Evolutionary conservation across 352 stramenopile species (phyloP).

Genomic region (Phytophthora nicotianae): DNA sequence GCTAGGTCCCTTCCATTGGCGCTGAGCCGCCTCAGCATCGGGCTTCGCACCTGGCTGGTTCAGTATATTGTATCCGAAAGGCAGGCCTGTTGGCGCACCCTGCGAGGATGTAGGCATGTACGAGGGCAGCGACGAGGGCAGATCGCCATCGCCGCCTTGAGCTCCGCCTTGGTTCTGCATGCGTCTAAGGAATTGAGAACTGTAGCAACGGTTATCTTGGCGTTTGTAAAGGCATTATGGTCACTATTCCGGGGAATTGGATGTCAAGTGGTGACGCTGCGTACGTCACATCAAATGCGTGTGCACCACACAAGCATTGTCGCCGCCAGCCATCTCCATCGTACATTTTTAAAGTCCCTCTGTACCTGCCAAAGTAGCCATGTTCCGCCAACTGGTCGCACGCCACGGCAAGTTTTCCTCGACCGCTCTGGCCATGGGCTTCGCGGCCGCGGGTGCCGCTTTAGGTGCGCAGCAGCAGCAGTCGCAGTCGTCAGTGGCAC

Average conservation of each 20-base stretch:
- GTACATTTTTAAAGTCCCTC: constrained; percentile 29
- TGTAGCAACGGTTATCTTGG: background rate
- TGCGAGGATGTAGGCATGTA: constrained; percentile 58
- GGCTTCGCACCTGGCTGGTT: constrained; percentile 32
- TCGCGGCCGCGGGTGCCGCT: constrained; percentile 45
- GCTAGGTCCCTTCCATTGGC: constrained; percentile 63
- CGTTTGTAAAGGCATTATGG: constrained; percentile 4
- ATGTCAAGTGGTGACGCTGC: background rate
- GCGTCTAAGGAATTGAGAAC: background rate
- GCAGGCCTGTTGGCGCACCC: constrained; percentile 13
- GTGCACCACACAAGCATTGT: constrained; percentile 7
- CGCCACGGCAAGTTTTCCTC: constrained; percentile 56
- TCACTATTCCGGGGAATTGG: constrained; percentile 1
- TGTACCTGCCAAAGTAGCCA: constrained; percentile 20
- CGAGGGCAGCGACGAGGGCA: constrained; percentile 76
- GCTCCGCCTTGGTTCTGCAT: constrained; percentile 32
- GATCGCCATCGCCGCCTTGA: constrained; percentile 47
- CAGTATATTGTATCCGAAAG: constrained; percentile 45
- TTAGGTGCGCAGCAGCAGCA: constrained; percentile 46
- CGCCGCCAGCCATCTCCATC: constrained; percentile 5
- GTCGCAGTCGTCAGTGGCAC: constrained; percentile 31
- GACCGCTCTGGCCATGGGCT: constrained; percentile 54
- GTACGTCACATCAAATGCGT: constrained; percentile 1
- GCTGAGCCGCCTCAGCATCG: constrained; percentile 32
- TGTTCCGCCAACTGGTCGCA: constrained; percentile 77